These are phyloP conservation scores for Fusarium luffae DNA, from an alignment of 2,329 filamentous ascomycete genomes.

Conservation along the genomic window DNA sequence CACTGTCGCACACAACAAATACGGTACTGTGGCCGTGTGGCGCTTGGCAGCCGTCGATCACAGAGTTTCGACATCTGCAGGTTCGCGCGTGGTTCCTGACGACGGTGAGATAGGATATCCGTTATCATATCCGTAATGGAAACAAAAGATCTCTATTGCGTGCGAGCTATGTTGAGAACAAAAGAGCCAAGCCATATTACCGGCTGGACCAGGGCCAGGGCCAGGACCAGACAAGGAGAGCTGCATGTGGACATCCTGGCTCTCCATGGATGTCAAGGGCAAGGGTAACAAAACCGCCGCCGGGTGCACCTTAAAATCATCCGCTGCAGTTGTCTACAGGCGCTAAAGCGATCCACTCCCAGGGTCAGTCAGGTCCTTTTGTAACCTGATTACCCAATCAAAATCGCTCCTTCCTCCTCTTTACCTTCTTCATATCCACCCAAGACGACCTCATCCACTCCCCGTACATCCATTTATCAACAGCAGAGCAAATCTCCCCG, in stretches of 20 bases:
- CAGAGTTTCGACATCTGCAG: conserved; percentile 28
- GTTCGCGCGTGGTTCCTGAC: conserved; percentile 26
- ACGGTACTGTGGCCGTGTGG: not conserved
- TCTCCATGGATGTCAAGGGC: conserved; percentile 6
- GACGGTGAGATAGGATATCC: conserved; percentile 40
- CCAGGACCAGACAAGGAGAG: conserved; percentile 24
- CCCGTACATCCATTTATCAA: conserved; percentile 36
- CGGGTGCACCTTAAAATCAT: conserved; percentile 47
- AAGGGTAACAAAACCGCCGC: conserved; percentile 41
- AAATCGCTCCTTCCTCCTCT: conserved; percentile 3
- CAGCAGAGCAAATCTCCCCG: conserved; percentile 33
- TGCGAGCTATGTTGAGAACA: conserved; percentile 38
- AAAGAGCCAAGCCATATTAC: conserved; percentile 29
- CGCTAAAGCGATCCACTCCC: conserved; percentile 47
- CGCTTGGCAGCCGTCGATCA: conserved; percentile 22
- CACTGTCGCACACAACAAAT: not conserved
- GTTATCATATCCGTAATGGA: conserved; percentile 41
- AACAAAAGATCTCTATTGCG: conserved; percentile 42
- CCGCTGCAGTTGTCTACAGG: conserved; percentile 40
- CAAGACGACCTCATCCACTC: conserved; percentile 36
- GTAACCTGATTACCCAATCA: conserved; percentile 30
- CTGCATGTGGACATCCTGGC: conserved; percentile 14
- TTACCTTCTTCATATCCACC: conserved; percentile 25
- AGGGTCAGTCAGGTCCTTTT: conserved; percentile 44
- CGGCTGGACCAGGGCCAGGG: not conserved